Conservation (phyloP, 1,284 basidiomycete species). For the Cystobasidium slooffiae region DNA sequence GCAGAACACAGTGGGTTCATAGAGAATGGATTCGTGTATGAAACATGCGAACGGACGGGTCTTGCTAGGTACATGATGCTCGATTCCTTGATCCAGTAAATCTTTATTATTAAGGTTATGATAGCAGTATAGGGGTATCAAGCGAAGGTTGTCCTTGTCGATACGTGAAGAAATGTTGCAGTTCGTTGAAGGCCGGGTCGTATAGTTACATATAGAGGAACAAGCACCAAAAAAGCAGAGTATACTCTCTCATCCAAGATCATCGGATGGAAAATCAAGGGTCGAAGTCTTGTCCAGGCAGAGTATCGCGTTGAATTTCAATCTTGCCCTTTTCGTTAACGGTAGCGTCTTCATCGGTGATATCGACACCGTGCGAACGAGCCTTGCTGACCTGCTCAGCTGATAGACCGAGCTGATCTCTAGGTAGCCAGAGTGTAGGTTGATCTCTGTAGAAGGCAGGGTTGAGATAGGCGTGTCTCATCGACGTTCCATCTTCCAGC, state of each 20-base stretch:
- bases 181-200: background rate
- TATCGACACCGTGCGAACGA: constrained; percentile 27
- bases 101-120: too few species aligned
- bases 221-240: background rate
- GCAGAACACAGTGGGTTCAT: too few species aligned
- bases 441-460: constrained; percentile 27
- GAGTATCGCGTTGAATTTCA: constrained; percentile 33
- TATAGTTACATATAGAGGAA: background rate
- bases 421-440: constrained; percentile 32
- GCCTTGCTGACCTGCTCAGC: constrained; percentile 21
- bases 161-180: background rate
- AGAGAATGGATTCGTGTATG: too few species aligned
- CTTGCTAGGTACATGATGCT: too few species aligned
- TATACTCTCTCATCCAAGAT: too few species aligned
- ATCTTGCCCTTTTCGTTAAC: constrained; percentile 36
- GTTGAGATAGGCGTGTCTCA: constrained; percentile 5
- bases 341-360: constrained; percentile 40
- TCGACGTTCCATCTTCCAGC: constrained; percentile 7
- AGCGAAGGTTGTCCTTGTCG: too few species aligned
- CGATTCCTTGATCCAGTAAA: too few species aligned
- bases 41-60: too few species aligned
- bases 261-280: background rate
- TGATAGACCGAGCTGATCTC: constrained; percentile 35
- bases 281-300: constrained; percentile 35
- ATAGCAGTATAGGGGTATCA: too few species aligned